Base-by-base conservation (phyloP, 371 early-diverging fungal genomes). In the Lichtheimia hyalospora region DNA sequence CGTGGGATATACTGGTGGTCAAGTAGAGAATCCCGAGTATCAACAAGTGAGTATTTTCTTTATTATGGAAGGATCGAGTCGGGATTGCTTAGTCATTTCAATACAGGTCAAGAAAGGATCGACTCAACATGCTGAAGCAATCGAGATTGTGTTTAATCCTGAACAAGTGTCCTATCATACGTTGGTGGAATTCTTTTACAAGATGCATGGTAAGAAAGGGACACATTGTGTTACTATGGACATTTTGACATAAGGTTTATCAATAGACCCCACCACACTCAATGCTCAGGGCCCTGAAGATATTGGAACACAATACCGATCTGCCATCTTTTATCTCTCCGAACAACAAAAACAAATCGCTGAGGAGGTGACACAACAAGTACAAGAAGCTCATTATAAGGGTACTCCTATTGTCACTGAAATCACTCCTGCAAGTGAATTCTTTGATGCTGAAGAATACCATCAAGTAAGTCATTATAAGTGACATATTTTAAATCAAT, bases 1-100 rank as follows among this genome's bases (percentile, higher is more conserved):
- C 57, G 95, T 94, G 44, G 96, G 97, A 18, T 96, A 94, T 73
- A 88, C 84, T 2, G 94, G 94, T 39, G 97, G 95, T 14, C 52
- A 64, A 24, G 70, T 68, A 2, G 64, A 61, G 0, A 59, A 76
- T 16, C 85, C 92, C 14, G 74, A 60, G 23, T 93, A 93, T 64
- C 68, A 77, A 61, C 75, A 83, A 48, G 91, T 90, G 61, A 69
- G 74, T n/a, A n/a, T n/a, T n/a, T n/a, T n/a, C n/a, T n/a, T n/a
- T n/a, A 25, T 2, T 25, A 3, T 10, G 6, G 16, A 10, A n/a
- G 16, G 52, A 12, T 51, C 13, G 2, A 3, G 7, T 20, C 7
- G 52, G 3, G 21, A 25, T 12, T 20, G 48, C 10, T 3, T 49
- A 3, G 14, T 43, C 16, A 53, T 15, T 21, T 3, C 15, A 15